Evolutionary conservation across 192 early-diverging fungal genomes (phyloP).

Genomic region (Backusella liffmaniae): DNA sequence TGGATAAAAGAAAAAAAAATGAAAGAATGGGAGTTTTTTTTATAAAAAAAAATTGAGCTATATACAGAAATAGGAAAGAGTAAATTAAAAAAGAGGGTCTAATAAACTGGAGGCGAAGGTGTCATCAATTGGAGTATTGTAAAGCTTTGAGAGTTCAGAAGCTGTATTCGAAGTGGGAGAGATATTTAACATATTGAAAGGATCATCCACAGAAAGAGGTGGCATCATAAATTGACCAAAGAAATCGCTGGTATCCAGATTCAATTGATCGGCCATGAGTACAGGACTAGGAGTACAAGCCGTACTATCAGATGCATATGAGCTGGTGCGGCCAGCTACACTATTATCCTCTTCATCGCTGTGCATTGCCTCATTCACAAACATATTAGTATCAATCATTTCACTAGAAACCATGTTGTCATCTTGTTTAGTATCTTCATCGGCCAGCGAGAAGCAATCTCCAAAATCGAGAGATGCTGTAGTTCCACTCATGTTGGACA

Average conservation of each 20-base stretch:
- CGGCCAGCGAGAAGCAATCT: conserved; percentile 33
- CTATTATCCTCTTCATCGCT: conserved; percentile 6
- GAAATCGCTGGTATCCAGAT: conserved; percentile 2
- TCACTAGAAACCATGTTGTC: neutral
- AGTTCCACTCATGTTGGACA: conserved; percentile 25
- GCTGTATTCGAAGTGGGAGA: neutral
- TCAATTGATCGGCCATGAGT: neutral
- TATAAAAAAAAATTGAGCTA: neutral
- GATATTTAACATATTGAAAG: conserved; percentile 16
- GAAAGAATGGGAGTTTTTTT: conserved; percentile 9
- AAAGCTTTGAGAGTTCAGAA: neutral
- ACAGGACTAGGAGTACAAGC: conserved; percentile 15
- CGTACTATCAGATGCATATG: conserved; percentile 7
- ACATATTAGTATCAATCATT: conserved; percentile 1
- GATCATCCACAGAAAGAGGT: conserved; percentile 9
- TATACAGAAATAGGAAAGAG: neutral
- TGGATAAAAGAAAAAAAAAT: neutral
- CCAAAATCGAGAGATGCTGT: conserved; percentile 33
- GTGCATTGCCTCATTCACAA: neutral
- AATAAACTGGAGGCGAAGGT: neutral
- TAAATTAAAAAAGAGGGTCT: conserved; percentile 20
- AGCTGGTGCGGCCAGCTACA: neutral
- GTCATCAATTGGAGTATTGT: neutral
- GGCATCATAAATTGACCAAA: conserved; percentile 23
- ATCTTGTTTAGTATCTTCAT: conserved; percentile 14